phyloP scores from a whole-genome alignment of 768 basidiomycete species.

The Agaricus sinodeliciosus region DNA sequence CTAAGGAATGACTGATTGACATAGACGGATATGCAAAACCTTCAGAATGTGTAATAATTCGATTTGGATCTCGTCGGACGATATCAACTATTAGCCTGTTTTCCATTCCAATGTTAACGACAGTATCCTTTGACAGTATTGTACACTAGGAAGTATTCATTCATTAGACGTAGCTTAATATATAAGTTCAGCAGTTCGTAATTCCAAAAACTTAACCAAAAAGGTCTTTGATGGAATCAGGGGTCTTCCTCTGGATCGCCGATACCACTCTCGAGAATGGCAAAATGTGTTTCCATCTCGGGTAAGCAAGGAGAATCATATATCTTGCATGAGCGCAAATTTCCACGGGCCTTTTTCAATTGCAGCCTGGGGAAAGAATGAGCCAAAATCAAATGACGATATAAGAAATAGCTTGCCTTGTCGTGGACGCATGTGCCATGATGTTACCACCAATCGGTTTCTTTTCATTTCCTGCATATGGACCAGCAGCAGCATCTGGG shows the following conservation, averaged over 20 bases:
- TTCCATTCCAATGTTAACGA: conserved; percentile 45
- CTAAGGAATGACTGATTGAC: conserved; percentile 21
- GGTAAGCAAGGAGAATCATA: conserved; percentile 98
- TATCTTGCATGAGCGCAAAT: conserved; percentile 92
- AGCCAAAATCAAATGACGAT: conserved; percentile 6
- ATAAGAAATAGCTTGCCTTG: conserved; percentile 48
- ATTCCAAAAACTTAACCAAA: conserved; percentile 7
- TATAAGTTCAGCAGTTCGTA: not conserved
- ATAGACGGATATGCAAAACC: conserved; percentile 23
- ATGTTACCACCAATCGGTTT: conserved; percentile 99
- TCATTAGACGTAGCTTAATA: not conserved
- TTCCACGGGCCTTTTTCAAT: conserved; percentile 87
- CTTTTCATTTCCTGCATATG: conserved; percentile 87
- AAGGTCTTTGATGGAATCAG: conserved; percentile 23
- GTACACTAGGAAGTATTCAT: conserved; percentile 14
- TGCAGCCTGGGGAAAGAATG: conserved; percentile 52
- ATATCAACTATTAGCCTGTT: conserved; percentile 28
- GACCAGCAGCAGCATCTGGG: conserved; percentile 88
- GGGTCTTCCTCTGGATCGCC: conserved; percentile 90
- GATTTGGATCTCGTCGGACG: conserved; percentile 17
- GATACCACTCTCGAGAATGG: conserved; percentile 86
- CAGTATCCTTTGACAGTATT: conserved; percentile 4
- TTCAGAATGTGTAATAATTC: conserved; percentile 10
- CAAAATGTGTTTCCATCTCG: conserved; percentile 93
- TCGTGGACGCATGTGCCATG: conserved; percentile 97